Evolutionary conservation across 441 rosid species (phyloP).

Genomic region (Erodium texanum): DNA sequence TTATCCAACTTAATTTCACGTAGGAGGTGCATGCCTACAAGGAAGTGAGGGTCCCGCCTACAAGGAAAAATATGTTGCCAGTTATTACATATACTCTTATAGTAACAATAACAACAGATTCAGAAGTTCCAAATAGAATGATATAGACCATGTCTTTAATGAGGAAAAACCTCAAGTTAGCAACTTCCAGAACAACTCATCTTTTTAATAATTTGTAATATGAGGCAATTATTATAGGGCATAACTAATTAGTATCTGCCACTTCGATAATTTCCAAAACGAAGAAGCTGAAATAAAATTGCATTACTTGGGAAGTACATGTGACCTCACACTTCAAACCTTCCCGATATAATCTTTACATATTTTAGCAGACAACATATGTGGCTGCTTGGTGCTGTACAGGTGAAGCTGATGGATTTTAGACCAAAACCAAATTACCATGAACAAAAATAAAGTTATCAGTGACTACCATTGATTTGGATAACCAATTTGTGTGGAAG

Average conservation of each 20-base stretch:
- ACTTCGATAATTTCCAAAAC: background rate
- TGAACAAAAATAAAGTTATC: conserved; percentile 14
- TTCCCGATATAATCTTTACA: background rate
- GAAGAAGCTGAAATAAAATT: background rate
- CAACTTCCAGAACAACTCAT: background rate
- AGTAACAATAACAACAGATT: background rate
- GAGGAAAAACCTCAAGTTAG: background rate
- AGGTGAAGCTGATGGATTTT: background rate
- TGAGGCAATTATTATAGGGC: background rate
- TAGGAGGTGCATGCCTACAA: conserved; percentile 51
- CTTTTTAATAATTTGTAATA: background rate
- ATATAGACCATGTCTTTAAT: background rate
- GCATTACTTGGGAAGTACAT: background rate
- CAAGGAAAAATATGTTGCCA: conserved; percentile 22
- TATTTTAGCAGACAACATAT: background rate
- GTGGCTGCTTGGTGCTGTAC: background rate
- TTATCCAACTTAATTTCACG: conserved; percentile 93
- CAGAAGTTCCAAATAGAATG: background rate
- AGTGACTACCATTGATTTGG: conserved; percentile 53
- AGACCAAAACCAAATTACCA: background rate
- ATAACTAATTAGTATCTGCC: background rate
- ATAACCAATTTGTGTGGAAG: conserved; percentile 85
- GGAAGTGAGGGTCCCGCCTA: no score
- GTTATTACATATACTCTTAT: conserved; percentile 10
- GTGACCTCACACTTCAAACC: background rate